A percentile compares a stretch with the other conserved stretches of the same genome.
These are phyloP conservation scores for Colletotrichum magnum DNA, from an alignment of 2,329 filamentous ascomycete species.

Conservation along the genomic window DNA sequence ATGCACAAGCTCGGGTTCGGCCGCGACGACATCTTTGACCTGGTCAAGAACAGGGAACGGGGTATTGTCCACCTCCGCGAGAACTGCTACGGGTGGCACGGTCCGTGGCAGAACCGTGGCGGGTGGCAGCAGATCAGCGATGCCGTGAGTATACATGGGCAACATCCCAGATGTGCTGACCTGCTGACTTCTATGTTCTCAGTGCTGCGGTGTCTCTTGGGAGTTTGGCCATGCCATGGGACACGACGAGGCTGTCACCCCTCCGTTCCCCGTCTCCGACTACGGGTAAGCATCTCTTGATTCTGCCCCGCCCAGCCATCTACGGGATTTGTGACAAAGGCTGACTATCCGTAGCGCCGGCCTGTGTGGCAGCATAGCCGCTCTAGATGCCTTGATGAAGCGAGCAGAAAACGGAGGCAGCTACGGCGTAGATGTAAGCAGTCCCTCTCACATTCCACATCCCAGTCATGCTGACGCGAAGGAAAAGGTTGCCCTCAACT, in stretches of 20 bases:
- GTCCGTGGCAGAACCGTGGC: slow-evolving; percentile 59
- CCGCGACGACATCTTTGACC: slow-evolving; percentile 54
- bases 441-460: slow-evolving; percentile 48
- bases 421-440: slow-evolving; percentile 32
- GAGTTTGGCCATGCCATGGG: slow-evolving; percentile 61
- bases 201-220: slow-evolving; percentile 59
- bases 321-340: neutral
- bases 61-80: slow-evolving; percentile 62
- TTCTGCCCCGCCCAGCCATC: neutral
- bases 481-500: slow-evolving; percentile 53
- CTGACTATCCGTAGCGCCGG: slow-evolving; percentile 52
- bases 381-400: slow-evolving; percentile 57
- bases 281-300: slow-evolving; percentile 42
- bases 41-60: slow-evolving; percentile 45
- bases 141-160: slow-evolving; percentile 47
- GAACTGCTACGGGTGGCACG: slow-evolving; percentile 68
- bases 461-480: neutral
- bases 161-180: slow-evolving; percentile 14
- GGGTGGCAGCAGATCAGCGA: slow-evolving; percentile 70
- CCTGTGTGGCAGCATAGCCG: slow-evolving; percentile 54
- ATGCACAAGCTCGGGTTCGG: slow-evolving; percentile 63
- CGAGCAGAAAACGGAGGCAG: slow-evolving; percentile 50
- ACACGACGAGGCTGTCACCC: slow-evolving; percentile 46
- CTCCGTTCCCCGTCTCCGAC: slow-evolving; percentile 50
- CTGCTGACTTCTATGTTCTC: neutral